Evolutionary conservation across 139 green algal species (phyloP).

Genomic region (Chlorella sp.): DNA sequence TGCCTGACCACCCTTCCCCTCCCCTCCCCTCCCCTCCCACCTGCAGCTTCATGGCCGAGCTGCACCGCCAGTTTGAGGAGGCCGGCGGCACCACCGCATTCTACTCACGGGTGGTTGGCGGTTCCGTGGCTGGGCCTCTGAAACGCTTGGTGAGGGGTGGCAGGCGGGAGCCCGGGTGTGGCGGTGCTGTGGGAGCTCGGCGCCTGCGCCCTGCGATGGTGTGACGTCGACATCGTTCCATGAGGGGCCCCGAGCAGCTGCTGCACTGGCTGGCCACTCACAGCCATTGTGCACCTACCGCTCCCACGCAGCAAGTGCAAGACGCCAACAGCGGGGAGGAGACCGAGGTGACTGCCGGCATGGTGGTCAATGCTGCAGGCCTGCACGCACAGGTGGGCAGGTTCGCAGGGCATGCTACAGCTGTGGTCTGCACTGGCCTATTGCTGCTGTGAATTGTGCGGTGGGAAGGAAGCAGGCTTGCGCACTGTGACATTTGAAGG

Average conservation of each 20-base stretch:
- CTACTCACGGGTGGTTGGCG: constrained; percentile 52
- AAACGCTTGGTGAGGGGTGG: constrained; percentile 35
- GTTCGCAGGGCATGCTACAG: background rate
- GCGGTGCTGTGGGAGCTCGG: too few species aligned
- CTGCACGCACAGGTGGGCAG: constrained; percentile 42
- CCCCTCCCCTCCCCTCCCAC: background rate
- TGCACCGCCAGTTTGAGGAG: constrained; percentile 69
- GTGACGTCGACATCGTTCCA: too few species aligned
- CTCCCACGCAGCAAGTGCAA: constrained; percentile 28
- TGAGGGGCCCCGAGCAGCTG: too few species aligned
- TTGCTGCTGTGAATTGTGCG: background rate
- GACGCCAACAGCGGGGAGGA: constrained; percentile 49
- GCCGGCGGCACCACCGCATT: constrained; percentile 54
- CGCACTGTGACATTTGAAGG: too few species aligned
- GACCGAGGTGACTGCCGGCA: constrained; percentile 34
- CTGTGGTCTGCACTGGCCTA: constrained; percentile 28
- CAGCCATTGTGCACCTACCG: too few species aligned
- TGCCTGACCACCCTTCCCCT: too few species aligned
- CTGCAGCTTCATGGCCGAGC: constrained; percentile 72
- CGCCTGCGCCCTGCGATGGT: too few species aligned
- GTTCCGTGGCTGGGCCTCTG: constrained; percentile 13
- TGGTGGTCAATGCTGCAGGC: constrained; percentile 75
- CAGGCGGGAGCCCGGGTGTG: too few species aligned
- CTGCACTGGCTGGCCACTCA: too few species aligned
- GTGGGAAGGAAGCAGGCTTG: background rate